Conservation (phyloP, 352 stramenopile species). For the Pythium aphanidermatum region DNA sequence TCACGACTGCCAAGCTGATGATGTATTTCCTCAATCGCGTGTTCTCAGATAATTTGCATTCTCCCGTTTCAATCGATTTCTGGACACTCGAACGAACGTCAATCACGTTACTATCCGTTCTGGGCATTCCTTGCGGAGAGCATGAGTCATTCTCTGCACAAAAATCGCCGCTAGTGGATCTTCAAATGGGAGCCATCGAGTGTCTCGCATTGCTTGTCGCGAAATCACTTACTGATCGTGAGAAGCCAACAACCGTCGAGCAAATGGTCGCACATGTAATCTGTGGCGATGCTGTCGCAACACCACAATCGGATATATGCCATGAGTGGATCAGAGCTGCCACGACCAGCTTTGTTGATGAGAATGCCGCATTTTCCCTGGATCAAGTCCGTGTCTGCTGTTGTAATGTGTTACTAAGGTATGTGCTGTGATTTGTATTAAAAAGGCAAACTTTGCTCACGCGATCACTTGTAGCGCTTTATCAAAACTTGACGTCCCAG, state of each 20-base stretch:
- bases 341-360: too few relatives aligned
- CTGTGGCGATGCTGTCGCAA: background rate
- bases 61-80: too few relatives aligned
- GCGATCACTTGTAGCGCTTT: background rate
- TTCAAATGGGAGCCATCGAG: constrained; percentile 69
- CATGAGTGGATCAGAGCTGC: constrained; percentile 31
- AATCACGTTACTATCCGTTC: constrained; percentile 41
- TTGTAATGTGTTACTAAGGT: constrained; percentile 67
- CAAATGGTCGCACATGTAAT: constrained; percentile 14
- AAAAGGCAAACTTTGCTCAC: too few relatives aligned
- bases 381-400: constrained; percentile 51
- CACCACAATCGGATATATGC: constrained; percentile 14
- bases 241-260: background rate
- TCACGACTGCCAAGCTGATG: constrained; percentile 63
- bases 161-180: constrained; percentile 38
- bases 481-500: background rate
- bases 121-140: constrained; percentile 30
- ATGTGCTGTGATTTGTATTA: background rate
- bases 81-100: constrained; percentile 12
- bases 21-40: constrained; percentile 72
- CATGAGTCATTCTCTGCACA: constrained; percentile 12
- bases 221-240: background rate
- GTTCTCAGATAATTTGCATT: constrained; percentile 32
- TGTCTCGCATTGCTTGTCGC: constrained; percentile 44
- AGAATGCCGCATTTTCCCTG: background rate